phyloP scores from a whole-genome alignment of 2,329 filamentous ascomycete genomes.

The Xylaria sp. region DNA sequence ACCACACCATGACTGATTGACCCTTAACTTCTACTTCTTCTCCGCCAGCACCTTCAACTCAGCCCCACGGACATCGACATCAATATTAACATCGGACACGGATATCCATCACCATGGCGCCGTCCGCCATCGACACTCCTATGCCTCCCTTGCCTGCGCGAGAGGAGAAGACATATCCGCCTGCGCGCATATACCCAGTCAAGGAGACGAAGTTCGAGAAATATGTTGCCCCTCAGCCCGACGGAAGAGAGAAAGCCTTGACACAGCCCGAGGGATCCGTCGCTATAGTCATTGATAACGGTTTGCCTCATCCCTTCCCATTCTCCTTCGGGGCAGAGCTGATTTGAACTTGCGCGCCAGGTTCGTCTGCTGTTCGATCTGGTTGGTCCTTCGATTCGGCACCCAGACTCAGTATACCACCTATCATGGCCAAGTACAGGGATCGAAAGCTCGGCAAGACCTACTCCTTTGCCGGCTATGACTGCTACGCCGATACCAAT shows the following conservation, averaged over 20 bases:
- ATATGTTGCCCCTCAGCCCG: conserved; percentile 64
- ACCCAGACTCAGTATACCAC: conserved; percentile 84
- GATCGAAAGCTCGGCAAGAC: conserved; percentile 93
- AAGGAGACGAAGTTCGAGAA: conserved; percentile 72
- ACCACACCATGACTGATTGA: conserved; percentile 38
- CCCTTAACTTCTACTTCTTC: conserved; percentile 7
- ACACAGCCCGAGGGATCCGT: conserved; percentile 65
- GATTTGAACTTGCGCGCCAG: conserved; percentile 57
- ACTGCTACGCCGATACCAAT: conserved; percentile 95
- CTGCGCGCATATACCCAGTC: conserved; percentile 68
- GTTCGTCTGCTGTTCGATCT: conserved; percentile 87
- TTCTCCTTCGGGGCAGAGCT: conserved; percentile 23
- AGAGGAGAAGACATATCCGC: conserved; percentile 61
- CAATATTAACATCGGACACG: neutral
- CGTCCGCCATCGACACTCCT: conserved; percentile 63
- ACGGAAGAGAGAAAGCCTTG: conserved; percentile 78
- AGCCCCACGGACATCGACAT: conserved; percentile 16
- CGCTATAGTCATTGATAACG: conserved; percentile 98
- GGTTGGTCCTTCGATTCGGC: conserved; percentile 93
- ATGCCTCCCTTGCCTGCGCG: conserved; percentile 52
- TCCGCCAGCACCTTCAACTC: conserved; percentile 23
- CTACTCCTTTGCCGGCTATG: conserved; percentile 89
- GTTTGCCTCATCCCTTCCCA: conserved; percentile 59
- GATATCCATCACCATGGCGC: conserved; percentile 57
- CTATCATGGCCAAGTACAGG: conserved; percentile 93